Evolutionary conservation across 345 rosid species (phyloP).

Genomic region (Limnanthes douglasii): DNA sequence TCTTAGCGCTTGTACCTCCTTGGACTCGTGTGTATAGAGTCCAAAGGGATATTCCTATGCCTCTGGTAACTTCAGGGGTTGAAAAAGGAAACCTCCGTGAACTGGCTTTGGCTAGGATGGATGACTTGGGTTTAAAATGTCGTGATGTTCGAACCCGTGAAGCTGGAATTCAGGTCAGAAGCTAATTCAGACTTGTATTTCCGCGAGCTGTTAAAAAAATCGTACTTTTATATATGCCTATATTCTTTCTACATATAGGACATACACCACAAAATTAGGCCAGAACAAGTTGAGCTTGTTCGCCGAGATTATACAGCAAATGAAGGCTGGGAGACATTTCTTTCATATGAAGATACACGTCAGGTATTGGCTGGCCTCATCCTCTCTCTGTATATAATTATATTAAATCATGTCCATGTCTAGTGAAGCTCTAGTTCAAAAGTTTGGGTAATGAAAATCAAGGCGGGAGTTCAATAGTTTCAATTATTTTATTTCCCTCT

Average conservation of each 20-base stretch:
- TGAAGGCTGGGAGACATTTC: conserved; percentile 98
- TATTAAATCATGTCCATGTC: too few species aligned
- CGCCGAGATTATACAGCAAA: conserved; percentile 98
- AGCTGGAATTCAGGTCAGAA: conserved; percentile 89
- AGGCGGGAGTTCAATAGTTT: too few species aligned
- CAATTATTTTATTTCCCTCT: too few species aligned
- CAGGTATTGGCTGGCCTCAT: conserved; percentile 38
- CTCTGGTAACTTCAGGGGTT: conserved; percentile 96
- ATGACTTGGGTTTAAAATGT: conserved; percentile 92
- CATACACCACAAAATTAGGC: conserved; percentile 89
- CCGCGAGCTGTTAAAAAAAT: too few species aligned
- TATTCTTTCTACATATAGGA: conserved; percentile 38
- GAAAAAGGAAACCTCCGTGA: conserved; percentile 99
- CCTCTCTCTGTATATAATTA: too few species aligned
- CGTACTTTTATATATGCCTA: conserved; percentile 1
- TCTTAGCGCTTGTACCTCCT: conserved; percentile 97
- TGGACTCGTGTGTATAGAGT: conserved; percentile 99
- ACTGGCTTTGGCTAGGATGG: conserved; percentile 93
- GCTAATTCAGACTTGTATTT: too few species aligned
- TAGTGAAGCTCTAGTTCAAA: too few species aligned
- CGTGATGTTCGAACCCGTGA: conserved; percentile 98
- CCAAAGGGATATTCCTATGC: conserved; percentile 99
- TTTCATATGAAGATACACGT: conserved; percentile 87
- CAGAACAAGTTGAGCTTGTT: conserved; percentile 96
- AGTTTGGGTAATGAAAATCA: too few species aligned